Evolutionary conservation across 176 grass and related monocot species (phyloP), one percentile per base, ranked within the genome.

Genomic region (Musa schizocarpa): DNA sequence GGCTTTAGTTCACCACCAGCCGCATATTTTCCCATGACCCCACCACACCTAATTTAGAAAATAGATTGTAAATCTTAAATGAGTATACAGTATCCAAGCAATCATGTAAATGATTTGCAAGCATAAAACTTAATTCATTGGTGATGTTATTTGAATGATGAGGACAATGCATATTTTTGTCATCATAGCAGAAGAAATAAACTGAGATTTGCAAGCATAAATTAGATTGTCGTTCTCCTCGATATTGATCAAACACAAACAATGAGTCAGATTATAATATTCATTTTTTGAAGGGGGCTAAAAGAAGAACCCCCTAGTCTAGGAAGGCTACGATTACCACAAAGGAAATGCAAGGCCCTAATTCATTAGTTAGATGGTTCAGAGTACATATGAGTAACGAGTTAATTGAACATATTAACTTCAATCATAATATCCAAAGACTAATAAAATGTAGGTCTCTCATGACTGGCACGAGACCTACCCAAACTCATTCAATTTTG

Each of bases 1-100:
- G 96, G 96, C 81, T 99, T 99, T 73, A 99, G 76, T 88, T 99
- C 96, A 85, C 96, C 96, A 85, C 96, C 96, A 77, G 91, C 96
- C 81, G 96, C 96, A 16, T 99, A 99, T 76, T 94, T 99, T 66
- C 96, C 91, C 96, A 99, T 99, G 77, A 99, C 91, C 78, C 91
- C 96, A 51, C 96, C 91, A 51, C 96, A 99, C 96, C 96, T 99
- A 79, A 77, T 81, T 80, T 29, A 24, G 27, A 23, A 34, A 69
- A 68, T 56, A 26, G 17, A 51, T 10, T 70, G 29, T 70, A 50
- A 43, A 50, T 70, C 29, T 50, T 14, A 70, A 50, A 29, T n/a
- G 43, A 16, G 16, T 59, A 19, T 17, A 3, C 26, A 27, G 2
- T 57, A 57, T 19, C 8, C 2, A 70, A 50, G 21, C n/a, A 50